Evolutionary conservation across 768 basidiomycete species (phyloP).

Genomic region (Podaxis sp.): DNA sequence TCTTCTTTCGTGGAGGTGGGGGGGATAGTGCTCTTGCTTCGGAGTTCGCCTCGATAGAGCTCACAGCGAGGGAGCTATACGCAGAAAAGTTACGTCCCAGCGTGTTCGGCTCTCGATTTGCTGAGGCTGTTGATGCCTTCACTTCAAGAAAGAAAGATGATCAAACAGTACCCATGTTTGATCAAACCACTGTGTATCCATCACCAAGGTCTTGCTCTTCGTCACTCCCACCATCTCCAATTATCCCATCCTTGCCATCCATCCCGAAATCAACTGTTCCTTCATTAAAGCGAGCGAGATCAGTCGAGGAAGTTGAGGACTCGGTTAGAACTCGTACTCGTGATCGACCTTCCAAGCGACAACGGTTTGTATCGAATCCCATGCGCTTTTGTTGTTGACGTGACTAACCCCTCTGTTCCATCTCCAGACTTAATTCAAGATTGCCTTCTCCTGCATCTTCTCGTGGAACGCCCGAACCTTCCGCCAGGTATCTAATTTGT

Average conservation of each 20-base stretch:
- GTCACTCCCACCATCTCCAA: background rate
- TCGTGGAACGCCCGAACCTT: background rate
- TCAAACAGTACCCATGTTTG: fast-evolving
- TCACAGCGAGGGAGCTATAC: background rate
- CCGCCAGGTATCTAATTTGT: background rate
- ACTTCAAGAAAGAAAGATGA: background rate
- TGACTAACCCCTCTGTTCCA: background rate
- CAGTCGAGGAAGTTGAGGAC: background rate
- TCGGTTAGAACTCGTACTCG: no score
- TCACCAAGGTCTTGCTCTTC: background rate
- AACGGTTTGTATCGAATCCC: background rate
- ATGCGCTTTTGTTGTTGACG: background rate
- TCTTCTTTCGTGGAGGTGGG: constrained; percentile 23
- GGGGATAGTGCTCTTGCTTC: background rate
- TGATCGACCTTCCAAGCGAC: background rate
- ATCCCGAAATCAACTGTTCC: background rate
- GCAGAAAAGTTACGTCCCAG: background rate
- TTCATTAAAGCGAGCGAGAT: background rate
- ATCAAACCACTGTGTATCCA: background rate
- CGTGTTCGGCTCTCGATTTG: background rate
- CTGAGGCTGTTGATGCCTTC: background rate
- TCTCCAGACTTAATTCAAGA: background rate
- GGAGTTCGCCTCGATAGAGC: background rate
- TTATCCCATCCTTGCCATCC: background rate
- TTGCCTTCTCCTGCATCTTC: background rate